Evolutionary conservation across 2,329 filamentous ascomycete genomes (phyloP).

Genomic region (Alternaria gansuensis): DNA sequence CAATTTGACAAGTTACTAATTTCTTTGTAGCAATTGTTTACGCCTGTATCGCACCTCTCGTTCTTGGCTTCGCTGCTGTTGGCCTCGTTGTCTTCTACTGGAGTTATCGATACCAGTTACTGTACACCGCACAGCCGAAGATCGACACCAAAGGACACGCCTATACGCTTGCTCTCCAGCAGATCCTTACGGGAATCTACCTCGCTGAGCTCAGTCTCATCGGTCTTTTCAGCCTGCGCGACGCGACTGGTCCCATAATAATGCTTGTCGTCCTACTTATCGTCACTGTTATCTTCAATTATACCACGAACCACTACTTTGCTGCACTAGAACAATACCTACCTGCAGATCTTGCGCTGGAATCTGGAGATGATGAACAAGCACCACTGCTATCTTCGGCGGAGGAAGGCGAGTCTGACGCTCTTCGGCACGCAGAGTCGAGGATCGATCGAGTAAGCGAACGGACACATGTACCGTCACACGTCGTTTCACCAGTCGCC

Average conservation of each 20-base stretch:
- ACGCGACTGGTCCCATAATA: constrained; percentile 47
- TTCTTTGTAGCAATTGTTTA: constrained; percentile 75
- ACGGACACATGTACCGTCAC: constrained; percentile 35
- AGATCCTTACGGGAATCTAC: constrained; percentile 85
- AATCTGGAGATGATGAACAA: constrained; percentile 39
- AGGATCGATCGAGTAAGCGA: constrained; percentile 41
- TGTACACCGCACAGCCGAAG: constrained; percentile 82
- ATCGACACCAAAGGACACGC: constrained; percentile 89
- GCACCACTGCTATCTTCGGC: constrained; percentile 43
- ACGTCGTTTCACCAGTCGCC: constrained; percentile 43
- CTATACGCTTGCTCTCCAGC: constrained; percentile 87
- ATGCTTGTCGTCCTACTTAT: constrained; percentile 46
- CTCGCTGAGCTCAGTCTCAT: constrained; percentile 83
- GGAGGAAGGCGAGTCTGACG: constrained; percentile 44
- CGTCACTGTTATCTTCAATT: constrained; percentile 46
- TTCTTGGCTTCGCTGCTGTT: constrained; percentile 81
- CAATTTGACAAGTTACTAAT: constrained; percentile 21
- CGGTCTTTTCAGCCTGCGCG: constrained; percentile 71
- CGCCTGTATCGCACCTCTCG: constrained; percentile 83
- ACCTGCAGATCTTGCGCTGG: constrained; percentile 44
- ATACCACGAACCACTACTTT: constrained; percentile 47
- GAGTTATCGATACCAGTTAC: constrained; percentile 88
- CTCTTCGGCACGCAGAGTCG: constrained; percentile 28
- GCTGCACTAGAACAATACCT: constrained; percentile 49
- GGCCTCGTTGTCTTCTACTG: constrained; percentile 84